Percentiles rank a stretch among this genome's conserved stretches.
phyloP scores from a whole-genome alignment of 1,284 basidiomycete species.

The Somion occarium region DNA sequence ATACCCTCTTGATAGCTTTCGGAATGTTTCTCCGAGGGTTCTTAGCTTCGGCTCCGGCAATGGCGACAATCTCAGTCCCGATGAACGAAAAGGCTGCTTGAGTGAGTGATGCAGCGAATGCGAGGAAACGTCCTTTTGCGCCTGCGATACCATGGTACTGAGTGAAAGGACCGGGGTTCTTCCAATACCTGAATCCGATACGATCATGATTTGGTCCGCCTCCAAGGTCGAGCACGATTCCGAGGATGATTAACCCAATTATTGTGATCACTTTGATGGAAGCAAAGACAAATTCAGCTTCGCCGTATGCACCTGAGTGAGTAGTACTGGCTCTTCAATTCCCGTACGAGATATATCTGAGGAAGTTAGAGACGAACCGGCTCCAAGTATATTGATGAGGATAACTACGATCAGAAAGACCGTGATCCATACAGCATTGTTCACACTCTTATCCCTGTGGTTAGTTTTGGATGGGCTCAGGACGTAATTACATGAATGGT shows the following conservation, averaged over 20 bases:
- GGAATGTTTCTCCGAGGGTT: slow-evolving; percentile 33
- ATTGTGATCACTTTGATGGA: slow-evolving; percentile 82
- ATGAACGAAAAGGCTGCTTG: slow-evolving; percentile 84
- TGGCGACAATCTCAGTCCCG: slow-evolving; percentile 81
- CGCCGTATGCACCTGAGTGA: slow-evolving; percentile 54
- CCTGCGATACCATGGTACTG: slow-evolving; percentile 55
- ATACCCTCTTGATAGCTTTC: slow-evolving; percentile 44
- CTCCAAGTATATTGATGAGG: slow-evolving; percentile 75
- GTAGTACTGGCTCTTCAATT: not conserved
- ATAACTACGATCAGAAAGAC: slow-evolving; percentile 71
- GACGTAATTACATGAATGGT: slow-evolving; percentile 6
- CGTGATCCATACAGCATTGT: slow-evolving; percentile 72
- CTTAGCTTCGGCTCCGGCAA: slow-evolving; percentile 26
- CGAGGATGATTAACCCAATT: slow-evolving; percentile 47
- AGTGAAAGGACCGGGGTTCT: slow-evolving; percentile 67
- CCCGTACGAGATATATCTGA: not conserved
- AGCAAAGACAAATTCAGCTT: slow-evolving; percentile 71
- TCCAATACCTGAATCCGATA: slow-evolving; percentile 36
- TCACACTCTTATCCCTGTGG: slow-evolving; percentile 37
- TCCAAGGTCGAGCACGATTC: slow-evolving; percentile 69
- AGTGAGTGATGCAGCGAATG: slow-evolving; percentile 62
- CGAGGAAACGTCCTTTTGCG: slow-evolving; percentile 59
- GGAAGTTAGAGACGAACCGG: slow-evolving; percentile 35
- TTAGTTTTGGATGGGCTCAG: not conserved
- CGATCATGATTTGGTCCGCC: slow-evolving; percentile 49